Percentiles rank a stretch among this genome's conserved stretches.
Conservation (phyloP, 2,329 filamentous ascomycete species). For the Microcyclosporella mali region DNA sequence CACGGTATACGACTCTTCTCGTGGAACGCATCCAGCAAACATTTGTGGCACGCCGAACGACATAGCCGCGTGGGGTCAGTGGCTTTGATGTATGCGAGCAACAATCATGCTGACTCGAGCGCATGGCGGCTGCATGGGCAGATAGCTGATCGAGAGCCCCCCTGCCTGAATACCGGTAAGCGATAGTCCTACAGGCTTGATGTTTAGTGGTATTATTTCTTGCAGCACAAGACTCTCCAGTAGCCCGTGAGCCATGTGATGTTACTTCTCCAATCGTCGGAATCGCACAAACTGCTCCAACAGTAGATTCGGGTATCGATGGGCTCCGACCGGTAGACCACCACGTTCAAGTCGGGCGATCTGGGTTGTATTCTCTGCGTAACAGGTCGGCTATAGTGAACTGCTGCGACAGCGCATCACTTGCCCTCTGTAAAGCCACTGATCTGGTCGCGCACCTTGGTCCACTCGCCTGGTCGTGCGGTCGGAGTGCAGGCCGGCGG, state of each 20-base stretch:
- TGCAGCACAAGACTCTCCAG: too few species aligned
- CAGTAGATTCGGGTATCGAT: constrained; percentile 15
- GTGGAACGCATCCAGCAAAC: too few species aligned
- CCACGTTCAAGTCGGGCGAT: constrained; percentile 14
- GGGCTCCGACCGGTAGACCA: constrained; percentile 11
- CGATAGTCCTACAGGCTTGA: too few species aligned
- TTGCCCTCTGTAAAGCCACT: constrained; percentile 13
- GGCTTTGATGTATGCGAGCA: too few species aligned
- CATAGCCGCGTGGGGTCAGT: too few species aligned
- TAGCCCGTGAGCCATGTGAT: background rate
- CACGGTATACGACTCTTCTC: too few species aligned
- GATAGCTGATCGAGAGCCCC: too few species aligned
- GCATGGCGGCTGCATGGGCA: too few species aligned
- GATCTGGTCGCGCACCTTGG: constrained; percentile 12
- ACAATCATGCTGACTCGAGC: too few species aligned
- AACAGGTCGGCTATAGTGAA: background rate
- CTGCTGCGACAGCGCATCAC: background rate
- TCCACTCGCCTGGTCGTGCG: constrained; percentile 10
- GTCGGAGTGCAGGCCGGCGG: background rate
- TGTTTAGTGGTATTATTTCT: too few species aligned
- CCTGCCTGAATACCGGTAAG: too few species aligned
- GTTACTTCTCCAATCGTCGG: constrained; percentile 15
- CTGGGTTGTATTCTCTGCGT: background rate
- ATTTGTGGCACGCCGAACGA: too few species aligned
- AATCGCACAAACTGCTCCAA: constrained; percentile 13